Base-by-base conservation (phyloP, 495 filamentous ascomycete species). In the Pseudoneurospora amorphoporcata region DNA sequence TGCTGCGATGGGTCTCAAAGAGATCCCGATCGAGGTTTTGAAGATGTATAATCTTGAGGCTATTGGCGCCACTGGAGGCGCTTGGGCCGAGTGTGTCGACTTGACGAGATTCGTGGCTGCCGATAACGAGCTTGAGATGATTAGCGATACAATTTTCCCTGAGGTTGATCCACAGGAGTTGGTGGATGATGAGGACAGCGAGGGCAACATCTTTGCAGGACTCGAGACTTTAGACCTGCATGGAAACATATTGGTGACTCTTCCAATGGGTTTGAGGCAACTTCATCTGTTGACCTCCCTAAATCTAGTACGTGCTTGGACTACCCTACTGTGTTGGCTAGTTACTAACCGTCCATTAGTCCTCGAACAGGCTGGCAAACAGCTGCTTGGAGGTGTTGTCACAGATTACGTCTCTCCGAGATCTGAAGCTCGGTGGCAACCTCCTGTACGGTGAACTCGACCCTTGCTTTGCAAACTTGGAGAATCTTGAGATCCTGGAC, bases 11-110 rank as follows among this genome's bases (percentile, higher is more conserved):
- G 89, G 90, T 12, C 81, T 99, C 58, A 90, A 86, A 71, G 86
- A 92, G 72, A 91, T 99, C 10, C 96, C 95, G 2, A 80, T 86
- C 1, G 93, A 95, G 75, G 92, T 98, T 3, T 81, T 97, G 83
- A 88, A 89, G 23, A 98, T 99, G 95, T 99, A 98, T 77, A 90
- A 91, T 72, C 83, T 92, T 7, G 87, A 91, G 43, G 83, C 84
- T 3, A 77, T 85, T 37, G 85, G 84, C 68, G 75, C 82, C n/a
- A 72, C 83, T 41, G 87, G 84, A 39, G 84, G 87, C 23, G 86
- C 91, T 58, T 99, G 95, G 95, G 94, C 94, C 39, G 95, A 98
- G 81, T 91, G 91, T 70, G 94, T 99, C 16, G 96, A 98, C 79
- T 83, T 99, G n/a, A 90, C 90, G 9, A 90, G 91, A 71, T 88